Base-by-base conservation (phyloP, 805 yeast genomes). In the Metschnikowia corniflorae region DNA sequence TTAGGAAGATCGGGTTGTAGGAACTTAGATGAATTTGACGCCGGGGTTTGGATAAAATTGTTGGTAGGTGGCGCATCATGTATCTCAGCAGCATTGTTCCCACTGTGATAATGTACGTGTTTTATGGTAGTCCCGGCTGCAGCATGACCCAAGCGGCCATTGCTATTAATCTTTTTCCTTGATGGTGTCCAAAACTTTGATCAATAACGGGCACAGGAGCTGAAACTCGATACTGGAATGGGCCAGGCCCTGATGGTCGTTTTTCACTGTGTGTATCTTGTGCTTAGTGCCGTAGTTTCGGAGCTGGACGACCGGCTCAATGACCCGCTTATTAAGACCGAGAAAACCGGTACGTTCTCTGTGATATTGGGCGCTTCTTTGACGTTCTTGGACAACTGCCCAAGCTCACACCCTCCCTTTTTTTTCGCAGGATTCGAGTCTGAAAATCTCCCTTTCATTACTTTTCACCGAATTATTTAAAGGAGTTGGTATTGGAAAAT, bases 221-320 rank as follows among this genome's bases (percentile, higher is more conserved):
- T 75, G 53, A 94, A 94, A 60, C 95, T 97, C 5, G 86, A 84
- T 49, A 95, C 96, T 2, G 99, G 98, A 2, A 68, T 93, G 33
- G 97, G 97, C 3, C 99, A 93, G 65, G 75, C 95, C 8, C 88
- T 96, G 12, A 89, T 94, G 89, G 97, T 95, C 24, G 81, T 91
- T 9, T 74, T 88, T 16, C 94, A 93, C 61, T 87, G 97, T 60
- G 83, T 97, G 0, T 93, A 93, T 56, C 67, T 93, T 50, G 80
- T 88, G 2, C 77, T 93, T 69, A 80, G 93, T 42, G 98, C 97
- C 0, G 94, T 93, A 50, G 82, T 96, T 1, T 81, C 95, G 8
- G 97, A 91, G 60, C 99, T 98, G 0, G 98, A 93, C 62, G 97
- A 91, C 64, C 79, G 73, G 55, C 68, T 70, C 50, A 94, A 98